phyloP scores from a whole-genome alignment of 108 stramenopile species.

The Hondaea fermentalgiana region DNA sequence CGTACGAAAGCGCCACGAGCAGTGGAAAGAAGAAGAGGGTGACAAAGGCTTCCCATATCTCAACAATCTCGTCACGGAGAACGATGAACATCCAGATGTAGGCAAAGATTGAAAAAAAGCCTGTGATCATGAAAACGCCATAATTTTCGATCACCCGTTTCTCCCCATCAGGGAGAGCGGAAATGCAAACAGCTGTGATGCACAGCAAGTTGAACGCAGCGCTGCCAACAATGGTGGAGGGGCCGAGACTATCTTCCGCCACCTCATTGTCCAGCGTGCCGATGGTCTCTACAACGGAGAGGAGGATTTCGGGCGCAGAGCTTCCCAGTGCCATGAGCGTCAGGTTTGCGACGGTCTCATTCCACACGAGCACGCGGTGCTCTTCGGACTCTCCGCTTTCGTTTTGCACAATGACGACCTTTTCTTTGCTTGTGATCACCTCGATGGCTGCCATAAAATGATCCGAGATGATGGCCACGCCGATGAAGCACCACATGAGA shows the following conservation, averaged over 20 bases:
- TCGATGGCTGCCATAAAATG: constrained; percentile 37
- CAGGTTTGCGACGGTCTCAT: constrained; percentile 37
- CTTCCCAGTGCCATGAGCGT: constrained; percentile 42
- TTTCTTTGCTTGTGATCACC: constrained; percentile 22
- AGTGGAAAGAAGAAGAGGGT: constrained; percentile 35
- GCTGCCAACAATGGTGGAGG: constrained; percentile 36
- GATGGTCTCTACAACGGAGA: constrained; percentile 29
- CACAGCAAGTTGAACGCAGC: constrained; percentile 37
- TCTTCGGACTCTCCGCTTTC: neutral
- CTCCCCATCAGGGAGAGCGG: constrained; percentile 17
- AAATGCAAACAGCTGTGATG: constrained; percentile 32
- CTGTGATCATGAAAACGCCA: constrained; percentile 25
- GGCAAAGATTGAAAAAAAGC: constrained; percentile 29
- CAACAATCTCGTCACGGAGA: constrained; percentile 11
- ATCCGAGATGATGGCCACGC: constrained; percentile 27
- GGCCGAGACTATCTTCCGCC: constrained; percentile 30
- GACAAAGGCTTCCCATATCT: constrained; percentile 16
- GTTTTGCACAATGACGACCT: neutral
- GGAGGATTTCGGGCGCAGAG: constrained; percentile 39
- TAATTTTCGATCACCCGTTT: constrained; percentile 23
- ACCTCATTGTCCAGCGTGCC: neutral
- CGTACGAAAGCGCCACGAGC: constrained; percentile 17
- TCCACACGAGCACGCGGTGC: constrained; percentile 28
- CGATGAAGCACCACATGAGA: constrained; percentile 24
- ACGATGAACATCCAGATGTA: constrained; percentile 36